A percentile compares a stretch with the other conserved stretches of the same genome.
Conservation (phyloP, 2,329 filamentous ascomycete genomes). For the Claviceps paspali region DNA sequence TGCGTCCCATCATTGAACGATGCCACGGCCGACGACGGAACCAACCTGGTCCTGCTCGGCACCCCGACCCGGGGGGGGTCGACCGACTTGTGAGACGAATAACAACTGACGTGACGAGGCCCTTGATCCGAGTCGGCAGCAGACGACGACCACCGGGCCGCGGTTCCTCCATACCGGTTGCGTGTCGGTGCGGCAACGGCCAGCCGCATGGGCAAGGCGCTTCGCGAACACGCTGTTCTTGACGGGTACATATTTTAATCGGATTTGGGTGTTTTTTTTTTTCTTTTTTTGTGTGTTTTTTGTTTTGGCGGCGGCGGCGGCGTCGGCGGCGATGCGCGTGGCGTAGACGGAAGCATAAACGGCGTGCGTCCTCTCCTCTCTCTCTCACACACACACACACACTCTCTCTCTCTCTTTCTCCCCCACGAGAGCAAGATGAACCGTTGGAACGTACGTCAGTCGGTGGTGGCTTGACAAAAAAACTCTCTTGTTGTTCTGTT, state of each 20-base stretch:
- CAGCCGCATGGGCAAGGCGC: conserved; percentile 15
- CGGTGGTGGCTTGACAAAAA: too few relatives aligned
- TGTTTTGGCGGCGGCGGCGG: too few relatives aligned
- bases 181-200: background rate
- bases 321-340: too few relatives aligned
- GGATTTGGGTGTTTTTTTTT: background rate
- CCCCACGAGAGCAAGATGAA: too few relatives aligned
- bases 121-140: conserved; percentile 7
- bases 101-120: too few relatives aligned
- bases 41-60: background rate
- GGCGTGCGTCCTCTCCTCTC: too few relatives aligned
- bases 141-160: conserved; percentile 13
- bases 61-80: conserved; percentile 2
- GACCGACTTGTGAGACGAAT: conserved; percentile 1
- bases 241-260: conserved; percentile 20
- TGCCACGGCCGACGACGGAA: conserved; percentile 14
- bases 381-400: too few relatives aligned
- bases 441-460: too few relatives aligned
- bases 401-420: too few relatives aligned
- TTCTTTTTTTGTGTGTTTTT: background rate
- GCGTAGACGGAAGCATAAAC: too few relatives aligned
- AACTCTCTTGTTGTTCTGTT: too few relatives aligned
- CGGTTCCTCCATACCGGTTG: too few relatives aligned
- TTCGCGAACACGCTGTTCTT: conserved; percentile 20
- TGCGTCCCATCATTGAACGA: conserved; percentile 23